Base-by-base conservation (phyloP, 208 protist genomes). In the Acanthamoeba lenticulata region DNA sequence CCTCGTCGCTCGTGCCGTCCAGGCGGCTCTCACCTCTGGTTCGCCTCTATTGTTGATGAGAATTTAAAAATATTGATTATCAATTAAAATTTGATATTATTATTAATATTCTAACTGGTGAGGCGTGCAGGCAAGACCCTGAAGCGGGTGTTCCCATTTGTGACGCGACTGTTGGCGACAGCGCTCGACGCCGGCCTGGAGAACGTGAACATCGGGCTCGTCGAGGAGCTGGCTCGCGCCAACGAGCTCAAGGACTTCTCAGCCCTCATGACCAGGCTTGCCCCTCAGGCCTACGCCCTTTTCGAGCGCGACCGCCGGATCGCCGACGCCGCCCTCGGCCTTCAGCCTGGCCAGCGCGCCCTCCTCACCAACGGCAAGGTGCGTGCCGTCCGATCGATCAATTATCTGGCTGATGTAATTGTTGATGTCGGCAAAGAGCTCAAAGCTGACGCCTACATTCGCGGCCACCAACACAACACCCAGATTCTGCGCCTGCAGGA, bases 51-150 rank as follows among this genome's bases (percentile, higher is more conserved):
- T n/a, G n/a, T n/a, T n/a, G n/a, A n/a, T n/a, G n/a, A n/a, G n/a
- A n/a, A n/a, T n/a, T n/a, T n/a, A n/a, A n/a, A n/a, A n/a, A n/a
- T n/a, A n/a, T n/a, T n/a, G n/a, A n/a, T n/a, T n/a, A n/a, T n/a
- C n/a, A n/a, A n/a, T n/a, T n/a, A n/a, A n/a, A n/a, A n/a, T n/a
- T n/a, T n/a, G n/a, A n/a, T n/a, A n/a, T n/a, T n/a, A n/a, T n/a
- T n/a, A n/a, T n/a, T n/a, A n/a, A n/a, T n/a, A n/a, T n/a, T n/a
- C n/a, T n/a, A n/a, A n/a, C n/a, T n/a, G n/a, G n/a, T n/a, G n/a
- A n/a, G n/a, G n/a, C n/a, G n/a, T n/a, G n/a, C 74, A 85, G 74
- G 74, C 9, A 85, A 85, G 36, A 85, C 44, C n/a, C 74, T 85
- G 74, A 85, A 85, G 74, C 74, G 74, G 0, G 74, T 85, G 27